Evolutionary conservation across 2,329 filamentous ascomycete genomes (phyloP).

Genomic region (Penicillium sp.): DNA sequence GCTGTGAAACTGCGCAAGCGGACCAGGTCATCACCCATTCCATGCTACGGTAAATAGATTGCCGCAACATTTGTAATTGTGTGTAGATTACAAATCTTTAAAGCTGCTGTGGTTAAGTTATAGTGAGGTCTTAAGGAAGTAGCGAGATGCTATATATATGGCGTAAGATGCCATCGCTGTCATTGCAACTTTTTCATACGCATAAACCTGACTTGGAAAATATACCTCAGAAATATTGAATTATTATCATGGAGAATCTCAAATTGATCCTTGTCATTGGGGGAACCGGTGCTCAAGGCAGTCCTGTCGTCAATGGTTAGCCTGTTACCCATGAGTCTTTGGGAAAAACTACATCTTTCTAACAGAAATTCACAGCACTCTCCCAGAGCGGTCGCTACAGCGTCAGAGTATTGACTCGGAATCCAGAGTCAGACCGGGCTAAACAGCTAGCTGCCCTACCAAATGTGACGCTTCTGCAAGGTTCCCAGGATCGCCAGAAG

Average conservation of each 20-base stretch:
- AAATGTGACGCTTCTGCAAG: slow-evolving; percentile 47
- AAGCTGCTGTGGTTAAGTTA: not conserved
- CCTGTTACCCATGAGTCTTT: not conserved
- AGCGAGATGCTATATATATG: not conserved
- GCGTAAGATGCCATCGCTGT: not conserved
- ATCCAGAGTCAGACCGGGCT: slow-evolving; percentile 40
- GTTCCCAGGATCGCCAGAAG: slow-evolving; percentile 45
- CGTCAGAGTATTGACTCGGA: slow-evolving; percentile 48
- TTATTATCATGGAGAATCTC: not conserved
- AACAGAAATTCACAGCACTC: slow-evolving; percentile 5
- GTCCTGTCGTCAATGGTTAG: slow-evolving; percentile 44
- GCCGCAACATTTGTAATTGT: not conserved
- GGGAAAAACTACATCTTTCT: not conserved
- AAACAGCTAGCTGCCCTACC: slow-evolving; percentile 41
- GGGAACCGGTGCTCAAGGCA: slow-evolving; percentile 51
- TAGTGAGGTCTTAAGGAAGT: not conserved
- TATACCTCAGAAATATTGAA: slow-evolving; percentile 19
- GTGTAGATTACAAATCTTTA: not conserved
- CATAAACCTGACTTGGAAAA: not conserved
- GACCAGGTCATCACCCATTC: too few relatives aligned
- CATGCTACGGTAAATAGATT: not conserved
- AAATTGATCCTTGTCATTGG: slow-evolving; percentile 36
- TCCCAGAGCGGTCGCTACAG: slow-evolving; percentile 35
- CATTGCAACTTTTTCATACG: not conserved
- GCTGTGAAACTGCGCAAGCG: too few relatives aligned